phyloP scores from a whole-genome alignment of 2,329 filamentous ascomycete species.

The Phialocephala subalpina region DNA sequence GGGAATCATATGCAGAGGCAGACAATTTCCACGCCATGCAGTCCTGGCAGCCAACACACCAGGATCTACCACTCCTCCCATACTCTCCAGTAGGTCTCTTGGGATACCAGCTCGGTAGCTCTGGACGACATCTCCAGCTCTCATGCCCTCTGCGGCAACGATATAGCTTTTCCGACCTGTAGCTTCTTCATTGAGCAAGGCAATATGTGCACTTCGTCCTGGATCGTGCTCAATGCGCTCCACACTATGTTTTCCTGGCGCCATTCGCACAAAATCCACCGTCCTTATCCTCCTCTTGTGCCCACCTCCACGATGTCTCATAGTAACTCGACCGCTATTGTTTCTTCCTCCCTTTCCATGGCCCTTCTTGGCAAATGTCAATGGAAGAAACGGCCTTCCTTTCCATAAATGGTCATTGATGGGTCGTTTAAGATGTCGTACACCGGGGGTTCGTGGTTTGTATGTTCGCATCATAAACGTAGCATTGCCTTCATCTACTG shows the following conservation, averaged over 20 bases:
- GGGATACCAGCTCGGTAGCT: conserved; percentile 93
- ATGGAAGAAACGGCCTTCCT: conserved; percentile 79
- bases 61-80: conserved; percentile 92
- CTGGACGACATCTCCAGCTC: conserved; percentile 89
- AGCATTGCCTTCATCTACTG: conserved; percentile 49
- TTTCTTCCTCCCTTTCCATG: conserved; percentile 94
- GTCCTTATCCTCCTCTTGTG: conserved; percentile 90
- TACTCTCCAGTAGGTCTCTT: conserved; percentile 82
- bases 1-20: conserved; percentile 95
- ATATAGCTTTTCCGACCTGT: conserved; percentile 88
- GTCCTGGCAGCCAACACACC: conserved; percentile 96
- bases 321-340: conserved; percentile 82
- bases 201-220: conserved; percentile 91
- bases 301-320: conserved; percentile 92
- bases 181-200: conserved; percentile 78
- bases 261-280: conserved; percentile 84
- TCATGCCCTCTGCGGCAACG: conserved; percentile 91
- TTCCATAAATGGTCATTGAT: conserved; percentile 98
- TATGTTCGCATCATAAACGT: conserved; percentile 74
- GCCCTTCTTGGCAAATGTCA: conserved; percentile 93
- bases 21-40: conserved; percentile 91
- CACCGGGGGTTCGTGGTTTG: conserved; percentile 90
- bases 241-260: conserved; percentile 83
- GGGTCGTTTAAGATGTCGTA: conserved; percentile 89
- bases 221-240: conserved; percentile 98